Conservation (phyloP, 768 basidiomycete genomes). For the Hericium rajendrae region DNA sequence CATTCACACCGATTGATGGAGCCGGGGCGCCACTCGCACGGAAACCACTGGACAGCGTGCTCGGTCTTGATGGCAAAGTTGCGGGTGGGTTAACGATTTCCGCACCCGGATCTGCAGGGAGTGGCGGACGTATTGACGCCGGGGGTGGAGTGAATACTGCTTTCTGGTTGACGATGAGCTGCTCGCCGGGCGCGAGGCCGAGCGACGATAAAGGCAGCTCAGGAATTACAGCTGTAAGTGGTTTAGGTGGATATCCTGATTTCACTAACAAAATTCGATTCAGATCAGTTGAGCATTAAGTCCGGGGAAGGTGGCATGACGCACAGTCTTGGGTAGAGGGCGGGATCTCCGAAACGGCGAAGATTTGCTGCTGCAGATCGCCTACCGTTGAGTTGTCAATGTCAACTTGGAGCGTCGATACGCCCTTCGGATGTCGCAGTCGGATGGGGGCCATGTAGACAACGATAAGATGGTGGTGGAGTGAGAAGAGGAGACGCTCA, state of each 20-base stretch:
- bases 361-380: slow-evolving; percentile 70
- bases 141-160: slow-evolving; percentile 15
- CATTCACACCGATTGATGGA: slow-evolving; percentile 12
- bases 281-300: not conserved
- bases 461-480: not conserved
- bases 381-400: slow-evolving; percentile 53
- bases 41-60: not conserved
- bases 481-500: not conserved
- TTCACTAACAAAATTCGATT: slow-evolving; percentile 39
- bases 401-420: slow-evolving; percentile 66
- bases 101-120: slow-evolving; percentile 16
- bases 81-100: slow-evolving; percentile 16
- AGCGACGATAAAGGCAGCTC: slow-evolving; percentile 69
- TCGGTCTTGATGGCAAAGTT: slow-evolving; percentile 12
- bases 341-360: slow-evolving; percentile 53
- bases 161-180: slow-evolving; percentile 65
- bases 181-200: slow-evolving; percentile 71
- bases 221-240: slow-evolving; percentile 54
- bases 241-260: slow-evolving; percentile 76
- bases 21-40: slow-evolving; percentile 6
- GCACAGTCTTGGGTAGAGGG: slow-evolving; percentile 72
- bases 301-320: slow-evolving; percentile 18
- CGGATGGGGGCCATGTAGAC: slow-evolving; percentile 59
- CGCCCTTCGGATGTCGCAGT: slow-evolving; percentile 78
- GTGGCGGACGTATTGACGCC: slow-evolving; percentile 2